Evolutionary conservation across 352 stramenopile species (phyloP).

Genomic region (Peronospora destructor): DNA sequence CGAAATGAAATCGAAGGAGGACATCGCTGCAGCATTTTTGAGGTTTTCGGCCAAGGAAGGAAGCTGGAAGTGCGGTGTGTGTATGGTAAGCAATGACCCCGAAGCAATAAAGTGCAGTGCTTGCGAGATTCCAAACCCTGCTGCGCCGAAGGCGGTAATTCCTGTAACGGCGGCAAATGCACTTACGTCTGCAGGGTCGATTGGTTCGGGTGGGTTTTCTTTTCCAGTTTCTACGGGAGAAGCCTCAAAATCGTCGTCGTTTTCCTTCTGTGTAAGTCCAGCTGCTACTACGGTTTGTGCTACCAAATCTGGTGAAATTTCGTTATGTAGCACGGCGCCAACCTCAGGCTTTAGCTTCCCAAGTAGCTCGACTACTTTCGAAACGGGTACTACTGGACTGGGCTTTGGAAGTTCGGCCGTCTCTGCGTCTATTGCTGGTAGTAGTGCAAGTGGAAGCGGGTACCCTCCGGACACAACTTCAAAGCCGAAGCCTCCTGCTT

Average conservation of each 20-base stretch:
- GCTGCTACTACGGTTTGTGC: neutral
- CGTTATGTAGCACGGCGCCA: constrained; percentile 12
- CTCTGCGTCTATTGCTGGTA: constrained; percentile 1
- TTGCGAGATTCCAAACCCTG: constrained; percentile 46
- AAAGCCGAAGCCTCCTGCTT: constrained; percentile 22
- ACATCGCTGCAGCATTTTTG: constrained; percentile 40
- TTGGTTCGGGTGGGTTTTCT: constrained; percentile 33
- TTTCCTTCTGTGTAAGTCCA: constrained; percentile 34
- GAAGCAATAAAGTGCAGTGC: constrained; percentile 36
- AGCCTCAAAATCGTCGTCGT: constrained; percentile 23
- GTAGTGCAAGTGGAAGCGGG: constrained; percentile 5
- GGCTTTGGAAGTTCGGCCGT: neutral
- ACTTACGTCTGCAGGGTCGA: constrained; percentile 26
- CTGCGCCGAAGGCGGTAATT: constrained; percentile 26
- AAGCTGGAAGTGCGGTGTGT: constrained; percentile 52
- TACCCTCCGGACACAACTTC: constrained; percentile 34
- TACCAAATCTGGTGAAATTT: constrained; percentile 21
- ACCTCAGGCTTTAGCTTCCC: constrained; percentile 6
- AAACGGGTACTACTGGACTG: constrained; percentile 11
- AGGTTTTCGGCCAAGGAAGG: constrained; percentile 48
- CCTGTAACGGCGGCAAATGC: constrained; percentile 14
- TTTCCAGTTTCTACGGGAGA: constrained; percentile 23
- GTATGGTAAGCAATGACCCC: constrained; percentile 40
- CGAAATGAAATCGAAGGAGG: constrained; percentile 47
- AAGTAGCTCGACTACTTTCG: constrained; percentile 1